Conservation (phyloP, 148 eudicot genomes). For the Polygonum aviculare region DNA sequence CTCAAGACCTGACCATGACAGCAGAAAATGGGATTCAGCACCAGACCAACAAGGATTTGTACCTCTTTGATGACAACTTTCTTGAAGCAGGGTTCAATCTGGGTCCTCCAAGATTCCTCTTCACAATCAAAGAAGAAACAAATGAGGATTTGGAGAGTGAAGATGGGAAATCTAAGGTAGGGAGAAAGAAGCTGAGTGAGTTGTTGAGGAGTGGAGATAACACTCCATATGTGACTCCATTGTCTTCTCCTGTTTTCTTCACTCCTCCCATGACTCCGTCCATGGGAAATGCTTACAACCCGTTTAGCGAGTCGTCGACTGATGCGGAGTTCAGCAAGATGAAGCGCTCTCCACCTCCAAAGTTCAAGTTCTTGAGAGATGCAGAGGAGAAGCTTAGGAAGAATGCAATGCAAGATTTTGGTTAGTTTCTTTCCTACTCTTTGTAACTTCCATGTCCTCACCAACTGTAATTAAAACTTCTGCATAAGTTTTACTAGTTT, state of each 20-base stretch:
- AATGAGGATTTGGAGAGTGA: constrained; percentile 68
- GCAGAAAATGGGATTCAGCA: constrained; percentile 5
- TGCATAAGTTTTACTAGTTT: neutral
- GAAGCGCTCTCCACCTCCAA: neutral
- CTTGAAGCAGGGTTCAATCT: constrained; percentile 14
- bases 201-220: constrained; percentile 19
- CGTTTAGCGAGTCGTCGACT: neutral
- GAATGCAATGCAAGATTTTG: neutral
- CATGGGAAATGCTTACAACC: neutral
- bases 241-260: constrained; percentile 49
- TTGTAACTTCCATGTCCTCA: no score
- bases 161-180: constrained; percentile 32
- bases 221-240: constrained; percentile 48
- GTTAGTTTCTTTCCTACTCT: neutral
- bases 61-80: constrained; percentile 27
- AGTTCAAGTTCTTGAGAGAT: neutral
- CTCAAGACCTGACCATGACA: constrained; percentile 10
- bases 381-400: constrained; percentile 1
- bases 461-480: neutral
- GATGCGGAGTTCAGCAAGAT: neutral
- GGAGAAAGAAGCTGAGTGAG: constrained; percentile 43
- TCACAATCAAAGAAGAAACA: constrained; percentile 75
- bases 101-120: constrained; percentile 63
- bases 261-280: constrained; percentile 57
- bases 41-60: constrained; percentile 16